These are phyloP conservation scores for Colletotrichum gloeosporioides DNA, from an alignment of 2,329 filamentous ascomycete species.

Conservation along the genomic window DNA sequence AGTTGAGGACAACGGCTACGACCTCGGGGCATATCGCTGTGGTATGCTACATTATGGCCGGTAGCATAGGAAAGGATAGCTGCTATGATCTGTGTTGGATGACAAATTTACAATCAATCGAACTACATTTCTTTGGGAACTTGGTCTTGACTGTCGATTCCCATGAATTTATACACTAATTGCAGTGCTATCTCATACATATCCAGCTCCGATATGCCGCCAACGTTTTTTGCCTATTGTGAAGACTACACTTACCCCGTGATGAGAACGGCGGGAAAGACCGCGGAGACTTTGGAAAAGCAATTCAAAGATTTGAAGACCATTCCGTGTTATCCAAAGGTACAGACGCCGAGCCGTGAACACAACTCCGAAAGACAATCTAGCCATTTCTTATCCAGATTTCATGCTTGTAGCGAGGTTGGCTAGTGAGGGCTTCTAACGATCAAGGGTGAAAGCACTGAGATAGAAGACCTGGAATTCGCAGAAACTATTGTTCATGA, in stretches of 20 bases:
- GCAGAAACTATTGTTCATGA: no score
- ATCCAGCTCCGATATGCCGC: background rate
- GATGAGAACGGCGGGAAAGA: accelerated
- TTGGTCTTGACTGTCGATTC: background rate
- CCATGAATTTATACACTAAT: background rate
- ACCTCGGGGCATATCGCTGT: accelerated
- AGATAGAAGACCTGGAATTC: no score
- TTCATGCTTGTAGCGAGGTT: background rate
- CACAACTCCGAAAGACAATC: background rate
- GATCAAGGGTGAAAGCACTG: no score
- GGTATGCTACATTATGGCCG: accelerated
- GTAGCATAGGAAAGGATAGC: background rate
- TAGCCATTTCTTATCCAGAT: accelerated
- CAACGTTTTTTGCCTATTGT: background rate
- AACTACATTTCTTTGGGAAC: background rate
- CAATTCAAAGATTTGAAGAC: background rate
- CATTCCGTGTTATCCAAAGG: background rate
- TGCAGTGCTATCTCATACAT: background rate
- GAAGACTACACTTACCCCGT: accelerated
- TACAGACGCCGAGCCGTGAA: background rate
- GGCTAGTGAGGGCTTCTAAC: background rate
- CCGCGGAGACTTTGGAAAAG: background rate
- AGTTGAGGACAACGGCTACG: accelerated
- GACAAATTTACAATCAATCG: background rate
- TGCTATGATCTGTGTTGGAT: accelerated